Base-by-base conservation (phyloP, 768 basidiomycete genomes). In the Kwoniella sp. region DNA sequence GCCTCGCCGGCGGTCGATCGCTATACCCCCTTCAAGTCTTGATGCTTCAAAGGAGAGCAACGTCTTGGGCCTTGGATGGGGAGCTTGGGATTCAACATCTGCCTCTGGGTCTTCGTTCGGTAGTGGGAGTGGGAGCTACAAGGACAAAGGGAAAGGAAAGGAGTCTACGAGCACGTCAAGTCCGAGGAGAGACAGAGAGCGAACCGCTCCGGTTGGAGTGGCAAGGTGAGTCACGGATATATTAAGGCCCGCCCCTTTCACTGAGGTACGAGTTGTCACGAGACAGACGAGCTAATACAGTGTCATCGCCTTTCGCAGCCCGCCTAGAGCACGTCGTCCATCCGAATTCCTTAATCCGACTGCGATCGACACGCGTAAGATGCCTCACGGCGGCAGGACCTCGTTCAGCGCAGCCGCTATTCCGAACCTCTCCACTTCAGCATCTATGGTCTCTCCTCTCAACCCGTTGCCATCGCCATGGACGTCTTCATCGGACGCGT, bases 381-480 rank as follows among this genome's bases (percentile, higher is more conserved):
- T 71, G 66, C 63, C 72, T 12, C 55, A 58, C 19, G 49, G n/a
- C 17, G 63, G 67, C 17, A 33, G 67, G 19, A 17, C 60, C 1
- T 58, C 58, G 6, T 40, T 62, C 24, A 58, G 40, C 9, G 25
- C 55, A 2, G 33, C 37, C 27, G 50, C 58, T n/a, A 64, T 72
- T 5, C 57, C 77, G 1, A 64, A 58, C 22, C 60, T 75, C n/a
- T 75, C 73, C 3, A 70, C 71, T 9, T 75, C 73, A 1, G 76
- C 76, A 5, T 79, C 77, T 7, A 75, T 75, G 64, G 74, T 79
- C 6, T 79, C 77, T 3, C 77, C 77, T 6, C 65, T 79, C 26
- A 77, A 79, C 49, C 77, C 77, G 10, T 62, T 79, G 19, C 77
- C 77, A 2, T 79, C 77, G 17, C 77, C 77, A 7, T 79, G 77